phyloP scores from a whole-genome alignment of 2,329 filamentous ascomycete genomes.

The Grosmannia huntii region DNA sequence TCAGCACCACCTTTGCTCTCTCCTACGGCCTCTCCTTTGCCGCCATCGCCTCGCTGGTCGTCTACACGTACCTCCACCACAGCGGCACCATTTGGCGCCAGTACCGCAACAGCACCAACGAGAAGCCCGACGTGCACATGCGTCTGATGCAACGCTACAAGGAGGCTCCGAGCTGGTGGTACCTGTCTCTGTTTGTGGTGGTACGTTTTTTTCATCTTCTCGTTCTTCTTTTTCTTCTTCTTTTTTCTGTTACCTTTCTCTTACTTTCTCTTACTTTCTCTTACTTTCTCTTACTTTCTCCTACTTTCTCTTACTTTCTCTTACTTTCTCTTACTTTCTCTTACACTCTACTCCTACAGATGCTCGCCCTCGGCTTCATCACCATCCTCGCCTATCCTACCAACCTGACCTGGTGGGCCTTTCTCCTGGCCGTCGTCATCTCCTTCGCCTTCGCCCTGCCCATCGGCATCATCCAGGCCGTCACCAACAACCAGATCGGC shows the following conservation, averaged over 20 bases:
- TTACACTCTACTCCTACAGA: conserved; percentile 22
- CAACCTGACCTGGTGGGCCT: conserved; percentile 60
- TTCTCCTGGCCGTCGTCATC: conserved; percentile 52
- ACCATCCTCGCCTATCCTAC: conserved; percentile 50
- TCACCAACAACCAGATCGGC: conserved; percentile 58
- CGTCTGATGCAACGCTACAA: conserved; percentile 50
- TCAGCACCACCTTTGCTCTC: conserved; percentile 60
- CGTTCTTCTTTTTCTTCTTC: conserved; percentile 3
- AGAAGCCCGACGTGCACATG: conserved; percentile 52
- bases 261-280: conserved; percentile 5
- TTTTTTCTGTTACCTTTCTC: conserved; percentile 4
- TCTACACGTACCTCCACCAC: conserved; percentile 55
- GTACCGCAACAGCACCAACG: conserved; percentile 43
- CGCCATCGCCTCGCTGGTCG: conserved; percentile 54
- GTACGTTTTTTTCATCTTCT: conserved; percentile 23
- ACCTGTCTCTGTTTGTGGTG: conserved; percentile 41
- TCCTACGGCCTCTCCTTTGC: conserved; percentile 62
- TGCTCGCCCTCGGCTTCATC: conserved; percentile 39
- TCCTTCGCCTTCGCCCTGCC: conserved; percentile 52
- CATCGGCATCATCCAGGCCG: conserved; percentile 56
- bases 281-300: neutral
- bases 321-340: neutral
- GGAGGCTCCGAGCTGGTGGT: conserved; percentile 53
- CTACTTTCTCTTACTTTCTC: neutral
- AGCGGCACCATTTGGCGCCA: conserved; percentile 53